Evolutionary conservation across 2,329 filamentous ascomycete species (phyloP).

Genomic region (Mycocentrospora acerina): DNA sequence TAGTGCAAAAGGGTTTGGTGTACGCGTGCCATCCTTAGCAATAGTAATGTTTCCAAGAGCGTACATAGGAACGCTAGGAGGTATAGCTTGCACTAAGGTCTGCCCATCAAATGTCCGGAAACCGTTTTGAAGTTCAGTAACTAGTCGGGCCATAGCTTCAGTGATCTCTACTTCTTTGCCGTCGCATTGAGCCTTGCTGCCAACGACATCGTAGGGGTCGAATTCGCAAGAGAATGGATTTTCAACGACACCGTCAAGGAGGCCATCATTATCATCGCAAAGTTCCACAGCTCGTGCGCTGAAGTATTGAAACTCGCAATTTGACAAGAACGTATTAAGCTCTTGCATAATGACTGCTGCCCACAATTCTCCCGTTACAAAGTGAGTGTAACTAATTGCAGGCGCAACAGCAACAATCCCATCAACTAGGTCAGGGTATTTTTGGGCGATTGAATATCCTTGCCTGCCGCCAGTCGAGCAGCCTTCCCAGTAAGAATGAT

Average conservation of each 20-base stretch:
- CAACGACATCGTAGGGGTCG: conserved; percentile 14
- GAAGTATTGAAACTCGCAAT: conserved; percentile 26
- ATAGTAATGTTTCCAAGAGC: conserved; percentile 2
- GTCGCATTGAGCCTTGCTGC: conserved; percentile 13
- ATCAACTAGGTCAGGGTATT: conserved; percentile 29
- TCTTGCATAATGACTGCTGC: conserved; percentile 29
- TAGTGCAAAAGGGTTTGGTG: conserved; percentile 1
- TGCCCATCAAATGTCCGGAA: conserved; percentile 1
- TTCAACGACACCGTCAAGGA: conserved; percentile 34
- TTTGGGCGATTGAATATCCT: conserved; percentile 33
- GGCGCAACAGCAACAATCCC: conserved; percentile 35
- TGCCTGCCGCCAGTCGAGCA: conserved; percentile 26
- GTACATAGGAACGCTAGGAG: conserved; percentile 1
- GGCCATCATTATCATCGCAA: conserved; percentile 30
- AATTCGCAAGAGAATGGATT: conserved; percentile 25
- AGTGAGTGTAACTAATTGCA: conserved; percentile 18
- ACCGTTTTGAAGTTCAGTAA: conserved; percentile 2
- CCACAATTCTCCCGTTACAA: conserved; percentile 22
- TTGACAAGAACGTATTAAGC: conserved; percentile 5
- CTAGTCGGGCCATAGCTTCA: conserved; percentile 8
- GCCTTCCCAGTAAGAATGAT: conserved; percentile 37
- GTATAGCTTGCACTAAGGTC: conserved; percentile 4
- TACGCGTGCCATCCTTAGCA: background rate
- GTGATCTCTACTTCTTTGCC: conserved; percentile 10
- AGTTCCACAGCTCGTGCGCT: conserved; percentile 11